Percentiles rank a stretch among this genome's conserved stretches.
Conservation (phyloP, 2,329 filamentous ascomycete genomes). For the Fusarium sp. region DNA sequence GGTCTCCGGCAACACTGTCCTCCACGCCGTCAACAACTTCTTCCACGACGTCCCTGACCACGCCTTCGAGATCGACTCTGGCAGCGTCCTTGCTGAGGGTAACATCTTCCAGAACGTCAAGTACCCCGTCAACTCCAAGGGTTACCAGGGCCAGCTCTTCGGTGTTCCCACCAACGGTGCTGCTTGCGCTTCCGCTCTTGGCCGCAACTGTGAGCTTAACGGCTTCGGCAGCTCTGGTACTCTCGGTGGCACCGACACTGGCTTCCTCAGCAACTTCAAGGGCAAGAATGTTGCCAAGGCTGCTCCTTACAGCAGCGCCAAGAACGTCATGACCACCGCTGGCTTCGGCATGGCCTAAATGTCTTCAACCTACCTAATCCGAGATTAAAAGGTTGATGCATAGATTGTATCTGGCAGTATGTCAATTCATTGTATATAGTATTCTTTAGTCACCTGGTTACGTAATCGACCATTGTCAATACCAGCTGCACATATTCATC, state of each 20-base stretch:
- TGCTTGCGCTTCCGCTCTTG: conserved; percentile 60
- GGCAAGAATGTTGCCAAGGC: conserved; percentile 66
- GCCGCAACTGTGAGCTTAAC: conserved; percentile 65
- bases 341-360: conserved; percentile 60
- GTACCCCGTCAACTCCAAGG: conserved; percentile 54
- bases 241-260: conserved; percentile 58
- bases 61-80: conserved; percentile 66
- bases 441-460: conserved; percentile 12
- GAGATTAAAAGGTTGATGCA: background rate
- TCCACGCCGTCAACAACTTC: conserved; percentile 74
- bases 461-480: conserved; percentile 24
- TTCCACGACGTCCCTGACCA: conserved; percentile 67
- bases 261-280: conserved; percentile 63
- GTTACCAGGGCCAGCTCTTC: conserved; percentile 52
- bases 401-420: conserved; percentile 8
- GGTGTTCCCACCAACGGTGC: conserved; percentile 49
- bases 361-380: background rate
- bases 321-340: conserved; percentile 56
- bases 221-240: conserved; percentile 58
- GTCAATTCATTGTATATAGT: conserved; percentile 39
- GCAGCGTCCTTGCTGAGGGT: conserved; percentile 66
- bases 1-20: conserved; percentile 65
- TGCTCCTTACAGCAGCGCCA: conserved; percentile 50
- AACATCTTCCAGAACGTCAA: conserved; percentile 69
- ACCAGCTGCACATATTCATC: conserved; percentile 20